Conservation (phyloP, 1,284 basidiomycete genomes). For the Sanghuangporus baumii region DNA sequence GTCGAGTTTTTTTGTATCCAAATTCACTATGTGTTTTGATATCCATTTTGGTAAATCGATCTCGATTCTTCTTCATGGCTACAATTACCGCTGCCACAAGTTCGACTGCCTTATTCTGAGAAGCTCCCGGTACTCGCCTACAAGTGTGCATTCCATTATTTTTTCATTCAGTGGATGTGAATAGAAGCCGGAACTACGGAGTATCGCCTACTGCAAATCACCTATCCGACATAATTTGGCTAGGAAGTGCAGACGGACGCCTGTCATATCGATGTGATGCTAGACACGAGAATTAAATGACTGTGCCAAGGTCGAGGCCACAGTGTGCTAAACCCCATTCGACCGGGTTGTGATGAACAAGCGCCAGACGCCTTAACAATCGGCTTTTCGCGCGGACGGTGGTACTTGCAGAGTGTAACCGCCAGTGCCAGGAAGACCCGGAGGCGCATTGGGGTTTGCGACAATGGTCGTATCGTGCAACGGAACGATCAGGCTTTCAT, state of each 20-base stretch:
- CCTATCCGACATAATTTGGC: too few relatives aligned
- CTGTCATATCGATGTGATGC: too few relatives aligned
- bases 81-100: too few relatives aligned
- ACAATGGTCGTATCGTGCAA: conserved; percentile 9
- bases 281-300: too few relatives aligned
- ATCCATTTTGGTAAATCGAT: not conserved
- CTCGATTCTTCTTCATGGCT: not conserved
- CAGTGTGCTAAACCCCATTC: not conserved
- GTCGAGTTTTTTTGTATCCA: not conserved
- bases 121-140: too few relatives aligned
- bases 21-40: not conserved
- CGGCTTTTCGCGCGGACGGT: conserved; percentile 37
- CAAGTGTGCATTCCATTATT: too few relatives aligned
- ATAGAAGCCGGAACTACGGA: too few relatives aligned
- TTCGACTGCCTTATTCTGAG: too few relatives aligned
- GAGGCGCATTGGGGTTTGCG: conserved; percentile 5
- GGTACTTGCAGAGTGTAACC: conserved; percentile 36
- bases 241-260: too few relatives aligned
- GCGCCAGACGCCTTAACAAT: conserved; percentile 20
- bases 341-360: conserved; percentile 20
- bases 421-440: conserved; percentile 42
- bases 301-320: not conserved
- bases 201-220: too few relatives aligned
- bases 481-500: conserved; percentile 20
- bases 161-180: too few relatives aligned